Evolutionary conservation across 2,329 filamentous ascomycete genomes (phyloP), one percentile per base, ranked within the genome.

Genomic region (Diplocarpon mali): DNA sequence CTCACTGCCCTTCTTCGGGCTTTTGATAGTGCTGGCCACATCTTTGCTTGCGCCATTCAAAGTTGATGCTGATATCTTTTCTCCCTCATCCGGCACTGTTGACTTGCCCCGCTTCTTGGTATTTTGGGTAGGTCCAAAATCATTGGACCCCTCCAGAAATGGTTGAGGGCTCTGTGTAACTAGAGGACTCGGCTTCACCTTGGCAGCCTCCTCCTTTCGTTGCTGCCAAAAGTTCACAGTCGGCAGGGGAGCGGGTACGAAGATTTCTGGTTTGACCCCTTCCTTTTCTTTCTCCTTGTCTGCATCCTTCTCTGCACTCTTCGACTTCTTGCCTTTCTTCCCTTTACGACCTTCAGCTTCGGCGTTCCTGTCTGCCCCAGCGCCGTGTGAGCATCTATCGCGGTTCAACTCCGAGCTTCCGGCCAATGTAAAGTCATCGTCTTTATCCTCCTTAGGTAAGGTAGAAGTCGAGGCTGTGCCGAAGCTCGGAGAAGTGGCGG

Each of bases 191-290:
- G 55, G 62, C 57, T 71, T 73, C 40, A 60, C 56, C 60, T 71
- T 73, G 32, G 69, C 66, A n/a, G 71, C 65, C 49, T 72, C 79
- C 57, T 87, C 81, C 56, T 75, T 81, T 45, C 89, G 77, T 65
- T 89, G 78, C 51, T 80, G 75, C 90, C 92, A 98, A 50, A 89
- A 70, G 63, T 98, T 98, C 46, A 95, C 83, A 1, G 78, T 64
- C 0, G 92, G 92, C 35, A 85, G 72, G 27, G 87, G 83, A 14
- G 90, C 90, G 49, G 92, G 86, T 38, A 83, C 81, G 35, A 95
- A 70, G 49, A 69, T 65, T 36, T 77, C 67, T 55, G 75, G 68
- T 12, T 69, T 68, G 49, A 76, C 67, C 48, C 75, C 72, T 53
- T 76, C 76, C 55, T 80, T 76, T 53, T 80, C 78, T 36, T 73